Evolutionary conservation across 257 asterid genomes (phyloP), one percentile per base, ranked within the genome.

Genomic region (Agastache rugosa): DNA sequence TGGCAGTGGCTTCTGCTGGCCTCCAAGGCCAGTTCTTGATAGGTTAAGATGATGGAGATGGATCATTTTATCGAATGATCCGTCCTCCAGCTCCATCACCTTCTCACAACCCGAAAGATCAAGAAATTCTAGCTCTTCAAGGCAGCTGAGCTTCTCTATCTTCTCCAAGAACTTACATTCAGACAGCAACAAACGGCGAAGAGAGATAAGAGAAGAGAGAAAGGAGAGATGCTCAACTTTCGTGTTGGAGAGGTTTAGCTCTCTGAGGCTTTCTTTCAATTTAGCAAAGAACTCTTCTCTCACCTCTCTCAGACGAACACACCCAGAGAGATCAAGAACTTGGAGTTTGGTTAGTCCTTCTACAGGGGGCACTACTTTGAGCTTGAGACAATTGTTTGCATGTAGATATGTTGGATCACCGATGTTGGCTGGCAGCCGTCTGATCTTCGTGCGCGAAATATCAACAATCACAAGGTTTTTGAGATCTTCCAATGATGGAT

Each of bases 181-280:
- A 3, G 73, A 62, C 47, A 81, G 10, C 35, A 48, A 56, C 8
- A 84, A 41, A 19, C 16, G 45, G 3, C 76, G 83, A 34, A 84
- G 86, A 17, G 61, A 54, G 8, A 2, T 25, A 50, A 72, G 74
- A n/a, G 29, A 35, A 41, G 68, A 51, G 54, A 81, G 74, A 72
- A 73, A 63, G 1, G 84, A 73, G 53, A 79, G 77, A 14, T 11
- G 1, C 8, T 34, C 61, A 16, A 85, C 71, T 1, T 61, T 23
- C 12, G 89, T 85, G 53, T 50, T 62, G n/a, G 86, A 85, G 45
- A 85, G 80, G 73, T 85, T 72, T 44, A 85, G 45, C 63, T 54
- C 76, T 69, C 25, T 17, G 31, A 79, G 76, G 63, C 48, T 11
- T 11, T 11, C 58, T 51, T 51, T 9, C 58, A 72, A 42, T 0